These are phyloP conservation scores for Colletotrichum trifolii DNA, from an alignment of 2,329 filamentous ascomycete species.

Conservation along the genomic window DNA sequence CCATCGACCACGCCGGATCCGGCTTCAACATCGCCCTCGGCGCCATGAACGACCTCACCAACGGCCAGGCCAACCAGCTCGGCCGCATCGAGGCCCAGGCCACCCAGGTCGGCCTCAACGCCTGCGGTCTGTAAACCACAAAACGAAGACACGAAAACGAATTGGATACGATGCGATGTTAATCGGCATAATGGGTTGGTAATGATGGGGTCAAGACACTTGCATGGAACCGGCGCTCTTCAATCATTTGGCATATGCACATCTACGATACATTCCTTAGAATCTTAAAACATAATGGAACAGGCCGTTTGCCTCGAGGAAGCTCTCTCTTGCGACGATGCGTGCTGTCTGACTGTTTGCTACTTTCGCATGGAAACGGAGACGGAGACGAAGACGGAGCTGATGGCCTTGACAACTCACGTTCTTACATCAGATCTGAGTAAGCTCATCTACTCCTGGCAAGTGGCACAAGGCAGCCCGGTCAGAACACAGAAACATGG, in stretches of 20 bases:
- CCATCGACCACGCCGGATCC: conserved; percentile 61
- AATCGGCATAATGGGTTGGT: conserved; percentile 15
- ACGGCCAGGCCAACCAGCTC: conserved; percentile 58
- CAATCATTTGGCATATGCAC: conserved; percentile 33
- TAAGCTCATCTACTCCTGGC: no score
- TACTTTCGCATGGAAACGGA: no score
- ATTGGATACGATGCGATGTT: conserved; percentile 1
- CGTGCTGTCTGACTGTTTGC: no score
- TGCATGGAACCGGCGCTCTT: conserved; percentile 33
- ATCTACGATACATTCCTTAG: conserved; percentile 35
- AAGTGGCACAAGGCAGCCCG: no score
- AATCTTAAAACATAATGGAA: conserved; percentile 27
- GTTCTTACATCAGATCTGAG: no score
- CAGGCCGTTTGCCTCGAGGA: conserved; percentile 4
- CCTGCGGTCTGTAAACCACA: conserved; percentile 54
- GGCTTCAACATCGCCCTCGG: conserved; percentile 68
- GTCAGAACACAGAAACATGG: fast-evolving
- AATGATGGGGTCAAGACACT: conserved; percentile 3
- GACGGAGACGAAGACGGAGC: no score
- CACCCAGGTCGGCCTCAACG: conserved; percentile 53
- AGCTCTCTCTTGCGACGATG: no score
- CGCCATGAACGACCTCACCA: conserved; percentile 67
- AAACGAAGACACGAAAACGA: not conserved
- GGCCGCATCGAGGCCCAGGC: conserved; percentile 64
- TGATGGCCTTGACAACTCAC: no score